Evolutionary conservation across 179 eudicot species (phyloP).

Genomic region (Vitellaria paradoxa): DNA sequence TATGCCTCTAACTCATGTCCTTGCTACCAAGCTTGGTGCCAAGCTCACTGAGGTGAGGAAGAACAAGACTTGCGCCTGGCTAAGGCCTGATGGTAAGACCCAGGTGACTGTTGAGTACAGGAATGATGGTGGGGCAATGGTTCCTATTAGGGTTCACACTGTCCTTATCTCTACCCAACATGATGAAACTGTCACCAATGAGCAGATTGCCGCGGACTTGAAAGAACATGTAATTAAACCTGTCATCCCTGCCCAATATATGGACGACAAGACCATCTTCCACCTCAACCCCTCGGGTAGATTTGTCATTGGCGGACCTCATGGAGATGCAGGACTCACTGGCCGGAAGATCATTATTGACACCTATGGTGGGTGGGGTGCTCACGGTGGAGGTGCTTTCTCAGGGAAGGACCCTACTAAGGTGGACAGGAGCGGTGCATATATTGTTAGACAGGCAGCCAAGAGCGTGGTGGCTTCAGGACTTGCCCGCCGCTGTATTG

Average conservation of each 20-base stretch:
- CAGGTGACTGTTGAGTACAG: slow-evolving; percentile 50
- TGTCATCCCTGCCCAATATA: slow-evolving; percentile 39
- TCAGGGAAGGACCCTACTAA: slow-evolving; percentile 38
- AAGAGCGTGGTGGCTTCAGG: slow-evolving; percentile 43
- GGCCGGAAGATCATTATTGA: slow-evolving; percentile 43
- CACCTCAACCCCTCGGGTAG: slow-evolving; percentile 48
- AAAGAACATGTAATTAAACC: slow-evolving; percentile 46
- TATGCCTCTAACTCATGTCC: slow-evolving; percentile 49
- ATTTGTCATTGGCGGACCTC: slow-evolving; percentile 51
- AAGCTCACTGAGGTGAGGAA: slow-evolving; percentile 41
- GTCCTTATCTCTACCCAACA: slow-evolving; percentile 62
- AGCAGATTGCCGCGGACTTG: slow-evolving; percentile 32
- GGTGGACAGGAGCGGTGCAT: slow-evolving; percentile 48
- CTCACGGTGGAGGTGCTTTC: slow-evolving; percentile 43
- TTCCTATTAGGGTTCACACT: slow-evolving; percentile 49
- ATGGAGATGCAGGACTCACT: slow-evolving; percentile 44
- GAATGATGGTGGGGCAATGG: slow-evolving; percentile 48
- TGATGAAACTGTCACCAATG: slow-evolving; percentile 48
- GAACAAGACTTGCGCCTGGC: slow-evolving; percentile 45
- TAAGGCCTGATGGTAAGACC: slow-evolving; percentile 49
- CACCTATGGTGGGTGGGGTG: slow-evolving; percentile 43
- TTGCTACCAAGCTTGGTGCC: slow-evolving; percentile 46
- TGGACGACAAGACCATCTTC: slow-evolving; percentile 48
- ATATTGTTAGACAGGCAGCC: slow-evolving; percentile 43
- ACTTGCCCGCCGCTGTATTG: slow-evolving; percentile 47